These are phyloP conservation scores for Diplocarpon rosae DNA, from an alignment of 2,329 filamentous ascomycete species.

Conservation along the genomic window DNA sequence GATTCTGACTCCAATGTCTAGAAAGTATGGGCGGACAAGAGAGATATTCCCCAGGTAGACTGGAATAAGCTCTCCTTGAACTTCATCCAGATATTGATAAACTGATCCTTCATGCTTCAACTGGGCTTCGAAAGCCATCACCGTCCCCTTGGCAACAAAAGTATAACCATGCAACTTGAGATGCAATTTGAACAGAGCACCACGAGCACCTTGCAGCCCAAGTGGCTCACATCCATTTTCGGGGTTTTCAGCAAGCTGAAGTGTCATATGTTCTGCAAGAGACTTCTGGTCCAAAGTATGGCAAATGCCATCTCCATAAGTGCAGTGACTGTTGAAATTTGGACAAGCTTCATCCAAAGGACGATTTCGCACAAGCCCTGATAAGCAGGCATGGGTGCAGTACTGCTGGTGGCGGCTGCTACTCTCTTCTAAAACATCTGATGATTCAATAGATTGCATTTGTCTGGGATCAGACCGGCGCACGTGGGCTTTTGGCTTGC, in stretches of 20 bases:
- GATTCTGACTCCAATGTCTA: conserved; percentile 16
- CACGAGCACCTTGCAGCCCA: conserved; percentile 26
- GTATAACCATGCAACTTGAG: conserved; percentile 33
- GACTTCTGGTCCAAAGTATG: conserved; percentile 12
- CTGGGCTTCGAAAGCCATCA: conserved; percentile 25
- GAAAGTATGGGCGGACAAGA: conserved; percentile 21
- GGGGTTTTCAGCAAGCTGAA: conserved; percentile 11
- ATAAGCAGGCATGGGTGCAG: conserved; percentile 14
- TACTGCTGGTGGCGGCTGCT: conserved; percentile 12
- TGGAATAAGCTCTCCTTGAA: conserved; percentile 30
- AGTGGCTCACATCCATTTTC: conserved; percentile 16
- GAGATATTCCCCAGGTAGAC: conserved; percentile 32
- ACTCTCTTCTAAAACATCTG: conserved; percentile 12
- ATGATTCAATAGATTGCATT: conserved; percentile 3
- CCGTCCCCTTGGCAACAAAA: conserved; percentile 33
- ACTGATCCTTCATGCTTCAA: conserved; percentile 30
- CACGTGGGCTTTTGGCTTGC: neutral
- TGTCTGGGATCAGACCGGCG: neutral
- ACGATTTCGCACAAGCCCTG: conserved; percentile 13
- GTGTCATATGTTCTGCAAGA: conserved; percentile 10
- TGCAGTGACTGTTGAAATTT: conserved; percentile 14
- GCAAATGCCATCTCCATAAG: neutral
- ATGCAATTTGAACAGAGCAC: conserved; percentile 33
- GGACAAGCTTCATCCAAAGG: conserved; percentile 14
- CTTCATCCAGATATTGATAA: conserved; percentile 27